Evolutionary conservation across 1,284 basidiomycete genomes (phyloP), one percentile per base, ranked within the genome.

Genomic region (Apiotrichum domesticum): DNA sequence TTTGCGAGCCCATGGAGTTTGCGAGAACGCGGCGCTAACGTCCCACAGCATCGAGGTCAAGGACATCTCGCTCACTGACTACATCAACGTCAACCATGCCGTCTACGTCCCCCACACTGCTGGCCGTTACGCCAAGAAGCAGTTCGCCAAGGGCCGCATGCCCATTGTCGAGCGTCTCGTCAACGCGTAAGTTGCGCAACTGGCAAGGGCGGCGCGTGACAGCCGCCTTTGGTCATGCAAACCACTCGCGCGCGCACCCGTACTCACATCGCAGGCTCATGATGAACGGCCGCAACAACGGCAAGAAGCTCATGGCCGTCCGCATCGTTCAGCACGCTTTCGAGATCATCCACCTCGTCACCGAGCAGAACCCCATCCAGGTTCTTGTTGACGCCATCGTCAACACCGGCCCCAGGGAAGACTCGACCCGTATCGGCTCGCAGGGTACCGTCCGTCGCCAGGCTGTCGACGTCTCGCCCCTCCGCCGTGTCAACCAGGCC

Each of bases 251-350:
- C 29, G 29, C 29, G 29, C 29, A 29, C 37, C 37, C 14, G 37
- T 50, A 45, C 55, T 53, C 29, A 52, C 58, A 32, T 2, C 47
- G 46, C 68, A 92, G 90, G 76, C 81, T 96, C 78, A 97, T 98
- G 96, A 98, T 98, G 95, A 97, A 98, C 83, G 96, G 96, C 68
- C 93, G 96, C 80, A 99, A 99, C 88, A 98, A 96, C 83, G 96
- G 96, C 77, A 98, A 98, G 85, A 98, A 98, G 83, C 87, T 98
- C 78, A 83, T 99, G 81, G 88, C 96, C 71, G 91, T 99, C 80
- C 93, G 96, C 80, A 99, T 99, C 73, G 96, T 99, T 72, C 90
- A 93, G 63, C 96, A 99, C 81, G 91, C 96, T 56, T 99, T 98
- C 78, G 96, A 99, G 83, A 96, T 99, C 80, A 96, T 98, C 80